phyloP scores from a whole-genome alignment of 345 rosid genomes.

The Angophora floribunda region DNA sequence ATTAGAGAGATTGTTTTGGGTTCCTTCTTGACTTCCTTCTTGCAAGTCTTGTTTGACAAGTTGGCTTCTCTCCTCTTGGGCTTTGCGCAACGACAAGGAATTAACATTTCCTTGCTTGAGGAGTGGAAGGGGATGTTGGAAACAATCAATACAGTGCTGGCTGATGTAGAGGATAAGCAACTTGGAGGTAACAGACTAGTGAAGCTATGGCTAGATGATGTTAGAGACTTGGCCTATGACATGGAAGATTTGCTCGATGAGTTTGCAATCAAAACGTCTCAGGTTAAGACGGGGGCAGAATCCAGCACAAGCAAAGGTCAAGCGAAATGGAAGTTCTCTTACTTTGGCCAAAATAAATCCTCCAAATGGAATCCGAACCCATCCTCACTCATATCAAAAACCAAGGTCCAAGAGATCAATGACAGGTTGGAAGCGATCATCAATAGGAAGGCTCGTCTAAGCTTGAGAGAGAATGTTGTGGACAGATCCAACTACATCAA shows the following conservation, averaged over 20 bases:
- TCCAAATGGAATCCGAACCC: too few species aligned
- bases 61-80: not conserved
- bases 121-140: not conserved
- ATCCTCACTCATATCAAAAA: not conserved
- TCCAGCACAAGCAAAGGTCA: not conserved
- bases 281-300: not conserved
- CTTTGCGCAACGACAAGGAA: not conserved
- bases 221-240: not conserved
- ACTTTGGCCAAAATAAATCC: too few species aligned
- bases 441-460: not conserved
- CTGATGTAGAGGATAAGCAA: not conserved
- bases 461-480: not conserved
- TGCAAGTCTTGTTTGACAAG: not conserved
- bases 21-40: not conserved
- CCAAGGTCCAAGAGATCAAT: not conserved
- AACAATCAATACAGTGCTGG: not conserved
- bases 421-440: not conserved
- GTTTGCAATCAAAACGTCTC: not conserved
- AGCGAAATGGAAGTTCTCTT: not conserved
- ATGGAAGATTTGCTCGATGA: not conserved
- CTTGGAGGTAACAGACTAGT: not conserved
- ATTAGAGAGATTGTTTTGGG: not conserved
- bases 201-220: not conserved
- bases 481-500: not conserved
- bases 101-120: not conserved